phyloP scores from a whole-genome alignment of 305 asterid species.

The Rubia peregrina region DNA sequence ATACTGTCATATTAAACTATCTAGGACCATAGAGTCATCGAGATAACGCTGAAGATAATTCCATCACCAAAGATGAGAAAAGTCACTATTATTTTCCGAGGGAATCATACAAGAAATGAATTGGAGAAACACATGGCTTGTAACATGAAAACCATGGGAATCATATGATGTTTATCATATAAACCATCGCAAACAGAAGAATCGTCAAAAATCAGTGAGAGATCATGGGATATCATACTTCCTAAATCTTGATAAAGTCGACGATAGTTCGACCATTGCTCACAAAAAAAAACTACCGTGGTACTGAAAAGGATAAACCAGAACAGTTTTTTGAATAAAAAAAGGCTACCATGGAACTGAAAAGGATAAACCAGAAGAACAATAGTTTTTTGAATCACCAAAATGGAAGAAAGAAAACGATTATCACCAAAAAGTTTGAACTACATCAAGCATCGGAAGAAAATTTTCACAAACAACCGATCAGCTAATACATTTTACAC shows the following conservation, averaged over 20 bases:
- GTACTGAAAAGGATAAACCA: too few relatives aligned
- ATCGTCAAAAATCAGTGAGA: background rate
- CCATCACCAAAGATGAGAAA: background rate
- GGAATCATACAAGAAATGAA: too few relatives aligned
- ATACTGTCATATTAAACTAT: too few relatives aligned
- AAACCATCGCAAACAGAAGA: background rate
- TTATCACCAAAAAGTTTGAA: background rate
- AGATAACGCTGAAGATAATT: background rate
- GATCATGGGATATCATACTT: background rate
- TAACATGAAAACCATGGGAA: background rate
- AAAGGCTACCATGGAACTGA: background rate
- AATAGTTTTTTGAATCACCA: background rate
- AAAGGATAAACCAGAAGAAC: background rate
- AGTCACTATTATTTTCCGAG: too few relatives aligned
- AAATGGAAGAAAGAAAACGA: background rate
- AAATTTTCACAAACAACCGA: background rate
- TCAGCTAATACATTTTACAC: background rate
- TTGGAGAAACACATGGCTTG: too few relatives aligned
- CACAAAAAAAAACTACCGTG: background rate
- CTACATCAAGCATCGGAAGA: background rate
- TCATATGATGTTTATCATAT: background rate
- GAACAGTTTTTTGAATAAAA: too few relatives aligned
- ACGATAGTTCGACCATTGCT: background rate
- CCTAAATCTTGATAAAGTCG: background rate
- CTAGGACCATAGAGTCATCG: too few relatives aligned